Evolutionary conservation across 2,329 filamentous ascomycete species (phyloP).

Genomic region (Capronia coronata): DNA sequence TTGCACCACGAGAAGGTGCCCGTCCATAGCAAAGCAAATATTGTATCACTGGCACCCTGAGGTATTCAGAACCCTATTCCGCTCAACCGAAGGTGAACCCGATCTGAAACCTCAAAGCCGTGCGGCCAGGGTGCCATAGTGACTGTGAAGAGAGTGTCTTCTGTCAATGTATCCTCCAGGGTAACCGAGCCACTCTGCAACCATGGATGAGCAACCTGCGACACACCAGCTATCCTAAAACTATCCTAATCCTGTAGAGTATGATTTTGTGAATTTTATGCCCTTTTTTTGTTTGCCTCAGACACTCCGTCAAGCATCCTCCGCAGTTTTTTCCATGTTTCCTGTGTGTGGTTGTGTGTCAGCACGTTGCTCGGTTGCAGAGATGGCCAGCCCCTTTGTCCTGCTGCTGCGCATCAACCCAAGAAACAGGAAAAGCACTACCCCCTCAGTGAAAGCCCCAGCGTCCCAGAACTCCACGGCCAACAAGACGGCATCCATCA

Average conservation of each 20-base stretch:
- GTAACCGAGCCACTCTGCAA: background rate
- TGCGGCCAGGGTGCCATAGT: background rate
- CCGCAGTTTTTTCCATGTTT: conserved; percentile 10
- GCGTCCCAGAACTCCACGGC: conserved; percentile 16
- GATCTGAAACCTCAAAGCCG: no score
- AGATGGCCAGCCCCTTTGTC: conserved; percentile 4
- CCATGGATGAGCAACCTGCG: conserved; percentile 2
- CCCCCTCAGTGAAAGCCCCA: conserved; percentile 2
- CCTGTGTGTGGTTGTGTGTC: background rate
- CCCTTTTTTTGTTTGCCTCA: conserved; percentile 16
- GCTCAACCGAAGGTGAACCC: background rate
- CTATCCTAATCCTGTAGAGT: conserved; percentile 6
- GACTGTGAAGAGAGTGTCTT: no score
- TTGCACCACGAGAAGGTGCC: conserved; percentile 16
- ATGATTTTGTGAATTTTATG: conserved; percentile 18
- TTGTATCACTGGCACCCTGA: background rate
- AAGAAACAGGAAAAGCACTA: background rate
- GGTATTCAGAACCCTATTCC: conserved; percentile 11
- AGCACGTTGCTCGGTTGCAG: background rate
- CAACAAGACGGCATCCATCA: conserved; percentile 13
- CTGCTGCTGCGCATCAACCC: conserved; percentile 11
- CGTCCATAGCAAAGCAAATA: conserved; percentile 10
- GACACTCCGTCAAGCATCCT: conserved; percentile 7
- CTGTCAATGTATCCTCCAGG: no score
- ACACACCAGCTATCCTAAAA: background rate